A percentile compares a stretch with the other conserved stretches of the same genome.
Conservation (phyloP, 108 stramenopile genomes). For the Cylindrotheca closterium region DNA sequence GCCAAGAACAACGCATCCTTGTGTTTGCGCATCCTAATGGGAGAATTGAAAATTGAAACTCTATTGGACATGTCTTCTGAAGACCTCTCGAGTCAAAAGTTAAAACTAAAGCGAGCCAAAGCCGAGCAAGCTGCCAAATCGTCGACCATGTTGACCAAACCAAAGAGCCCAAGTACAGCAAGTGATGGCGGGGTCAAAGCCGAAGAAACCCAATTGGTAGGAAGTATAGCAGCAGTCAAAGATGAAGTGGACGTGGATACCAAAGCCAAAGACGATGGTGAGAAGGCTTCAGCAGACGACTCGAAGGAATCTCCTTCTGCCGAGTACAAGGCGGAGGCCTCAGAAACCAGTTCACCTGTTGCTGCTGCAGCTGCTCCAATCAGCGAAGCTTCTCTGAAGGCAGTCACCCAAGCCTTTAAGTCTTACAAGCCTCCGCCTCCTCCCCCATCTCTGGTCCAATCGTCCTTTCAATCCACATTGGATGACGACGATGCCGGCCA, state of each 20-base stretch:
- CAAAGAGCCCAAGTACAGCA: background rate
- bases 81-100: constrained; percentile 55
- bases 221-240: background rate
- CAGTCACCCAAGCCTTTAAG: background rate
- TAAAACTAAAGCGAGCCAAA: constrained; percentile 39
- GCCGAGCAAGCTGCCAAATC: constrained; percentile 47
- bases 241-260: background rate
- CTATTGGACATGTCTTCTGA: constrained; percentile 62
- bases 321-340: background rate
- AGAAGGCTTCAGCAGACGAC: background rate
- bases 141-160: constrained; percentile 35
- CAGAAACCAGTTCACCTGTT: background rate
- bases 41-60: constrained; percentile 39
- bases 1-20: constrained; percentile 60
- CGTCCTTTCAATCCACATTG: constrained; percentile 10
- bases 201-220: too few species aligned
- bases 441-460: constrained; percentile 24
- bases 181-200: background rate
- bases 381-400: too few species aligned
- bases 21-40: constrained; percentile 52
- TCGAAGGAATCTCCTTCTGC: background rate
- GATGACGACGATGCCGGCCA: background rate
- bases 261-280: background rate
- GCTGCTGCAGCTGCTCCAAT: too few species aligned
- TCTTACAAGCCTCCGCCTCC: constrained; percentile 14